Evolutionary conservation across 1,284 basidiomycete genomes (phyloP), one percentile per base, ranked within the genome.

Genomic region (Wolfiporia cocos): DNA sequence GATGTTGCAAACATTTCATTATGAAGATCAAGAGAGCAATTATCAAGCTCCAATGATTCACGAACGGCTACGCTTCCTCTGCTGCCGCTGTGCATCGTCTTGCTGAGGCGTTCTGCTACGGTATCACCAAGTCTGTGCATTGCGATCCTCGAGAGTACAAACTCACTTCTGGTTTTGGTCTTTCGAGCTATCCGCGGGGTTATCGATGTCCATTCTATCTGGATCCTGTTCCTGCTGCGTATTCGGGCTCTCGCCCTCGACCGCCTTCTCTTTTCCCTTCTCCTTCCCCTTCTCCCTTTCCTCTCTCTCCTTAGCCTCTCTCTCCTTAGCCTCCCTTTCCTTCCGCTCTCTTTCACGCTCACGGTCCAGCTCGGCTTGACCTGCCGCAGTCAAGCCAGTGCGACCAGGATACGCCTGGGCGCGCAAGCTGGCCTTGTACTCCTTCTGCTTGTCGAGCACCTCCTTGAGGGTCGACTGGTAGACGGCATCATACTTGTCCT

Each of bases 101-200:
- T 44, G 43, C 7, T 31, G 39, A 9, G 51, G 48, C 9, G 47
- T 42, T 19, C 54, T 50, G 37, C 32, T 32, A 12, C 6, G 9
- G 34, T 5, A 34, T 10, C 12, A 22, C 19, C 48, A 20, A 49
- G 42, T 36, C 14, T 19, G 18, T 21, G 28, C 21, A 37, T 26
- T 39, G 34, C 22, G 21, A 23, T 15, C n/a, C 15, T 15, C 12
- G 24, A 6, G 17, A 15, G 10, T 14, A 14, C 12, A 15, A 15
- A 67, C 73, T 32, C 48, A 80, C 78, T 74, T 77, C 51, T 74
- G 66, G 51, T 68, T 74, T 59, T 74, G 76, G 4, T 67, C 66
- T 48, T 66, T 74, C 2, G 48, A 41, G 6, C 46, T 53, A 23
- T 70, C 66, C 12, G 59, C 46, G 4, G 61, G 56, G 37, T 76